Conservation (phyloP, 345 rosid species). For the Anacardium occidentale region DNA sequence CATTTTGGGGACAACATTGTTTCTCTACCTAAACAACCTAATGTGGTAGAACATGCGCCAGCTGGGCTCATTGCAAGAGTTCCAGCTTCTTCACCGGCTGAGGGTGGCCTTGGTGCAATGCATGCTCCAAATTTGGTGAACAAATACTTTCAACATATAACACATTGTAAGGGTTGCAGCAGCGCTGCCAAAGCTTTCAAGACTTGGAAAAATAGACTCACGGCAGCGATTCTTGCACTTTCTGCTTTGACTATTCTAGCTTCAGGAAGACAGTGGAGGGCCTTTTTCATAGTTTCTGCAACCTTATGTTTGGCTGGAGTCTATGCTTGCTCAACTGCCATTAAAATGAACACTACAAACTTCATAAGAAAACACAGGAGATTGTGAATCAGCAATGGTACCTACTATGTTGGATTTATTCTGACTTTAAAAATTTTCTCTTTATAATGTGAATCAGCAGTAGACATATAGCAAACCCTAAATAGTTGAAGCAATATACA, state of each 20-base stretch:
- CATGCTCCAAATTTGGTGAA: conserved; percentile 81
- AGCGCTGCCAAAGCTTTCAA: conserved; percentile 51
- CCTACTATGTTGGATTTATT: not conserved
- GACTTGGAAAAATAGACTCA: conserved; percentile 58
- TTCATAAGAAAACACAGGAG: conserved; percentile 86
- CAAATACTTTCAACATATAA: conserved; percentile 78
- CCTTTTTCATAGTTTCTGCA: conserved; percentile 48
- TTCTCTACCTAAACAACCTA: conserved; percentile 63
- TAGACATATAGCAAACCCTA: no score
- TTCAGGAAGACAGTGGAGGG: conserved; percentile 72
- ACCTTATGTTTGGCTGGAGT: conserved; percentile 58
- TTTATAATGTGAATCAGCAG: no score
- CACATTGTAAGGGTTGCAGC: conserved; percentile 85
- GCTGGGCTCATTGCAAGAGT: conserved; percentile 76
- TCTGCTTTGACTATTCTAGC: conserved; percentile 66
- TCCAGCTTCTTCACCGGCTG: conserved; percentile 74
- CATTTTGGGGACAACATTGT: conserved; percentile 78
- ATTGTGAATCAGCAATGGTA: conserved; percentile 32
- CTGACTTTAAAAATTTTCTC: not conserved
- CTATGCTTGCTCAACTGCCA: conserved; percentile 57
- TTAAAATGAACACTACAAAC: conserved; percentile 77
- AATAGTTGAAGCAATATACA: no score
- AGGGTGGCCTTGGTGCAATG: conserved; percentile 74
- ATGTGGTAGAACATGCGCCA: conserved; percentile 86
- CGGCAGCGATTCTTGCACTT: conserved; percentile 43